Conservation (phyloP, 2,329 filamentous ascomycete genomes). For the Corniculantispora saksenae region DNA sequence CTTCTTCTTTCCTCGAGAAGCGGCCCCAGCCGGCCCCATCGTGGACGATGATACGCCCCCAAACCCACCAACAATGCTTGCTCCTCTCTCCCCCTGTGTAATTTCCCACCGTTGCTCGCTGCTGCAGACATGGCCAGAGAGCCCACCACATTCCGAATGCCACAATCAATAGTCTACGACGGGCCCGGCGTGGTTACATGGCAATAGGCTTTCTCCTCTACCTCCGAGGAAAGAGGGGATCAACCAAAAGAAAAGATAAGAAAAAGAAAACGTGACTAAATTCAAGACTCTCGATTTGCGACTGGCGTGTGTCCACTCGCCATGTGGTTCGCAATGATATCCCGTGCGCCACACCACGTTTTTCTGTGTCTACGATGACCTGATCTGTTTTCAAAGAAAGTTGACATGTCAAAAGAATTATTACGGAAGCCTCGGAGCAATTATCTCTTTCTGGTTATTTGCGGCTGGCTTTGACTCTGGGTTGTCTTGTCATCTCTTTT, state of each 20-base stretch:
- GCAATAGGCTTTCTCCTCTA: not conserved
- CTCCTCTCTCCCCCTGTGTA: not conserved
- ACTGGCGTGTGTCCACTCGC: constrained; percentile 5
- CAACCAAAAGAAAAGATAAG: not conserved
- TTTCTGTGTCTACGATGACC: not conserved
- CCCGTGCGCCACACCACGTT: constrained; percentile 14
- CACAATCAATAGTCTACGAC: not conserved
- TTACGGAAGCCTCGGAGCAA: not conserved
- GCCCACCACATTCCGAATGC: constrained; percentile 3
- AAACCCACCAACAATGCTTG: not conserved
- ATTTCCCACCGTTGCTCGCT: not conserved
- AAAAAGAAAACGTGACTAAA: not conserved
- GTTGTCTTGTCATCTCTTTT: not conserved
- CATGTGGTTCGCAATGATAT: constrained; percentile 9
- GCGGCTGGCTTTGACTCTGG: not conserved
- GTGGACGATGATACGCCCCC: not conserved
- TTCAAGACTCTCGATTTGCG: not conserved
- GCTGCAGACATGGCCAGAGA: not conserved
- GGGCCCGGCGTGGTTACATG: too few species aligned
- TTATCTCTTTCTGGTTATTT: not conserved
- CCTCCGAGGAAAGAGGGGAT: not conserved
- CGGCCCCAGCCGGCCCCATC: not conserved
- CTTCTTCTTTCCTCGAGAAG: not conserved
- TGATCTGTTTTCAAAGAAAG: not conserved
- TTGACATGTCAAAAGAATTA: not conserved